Conservation (phyloP, 306 rosid genomes). For the Inga leiocalycina region DNA sequence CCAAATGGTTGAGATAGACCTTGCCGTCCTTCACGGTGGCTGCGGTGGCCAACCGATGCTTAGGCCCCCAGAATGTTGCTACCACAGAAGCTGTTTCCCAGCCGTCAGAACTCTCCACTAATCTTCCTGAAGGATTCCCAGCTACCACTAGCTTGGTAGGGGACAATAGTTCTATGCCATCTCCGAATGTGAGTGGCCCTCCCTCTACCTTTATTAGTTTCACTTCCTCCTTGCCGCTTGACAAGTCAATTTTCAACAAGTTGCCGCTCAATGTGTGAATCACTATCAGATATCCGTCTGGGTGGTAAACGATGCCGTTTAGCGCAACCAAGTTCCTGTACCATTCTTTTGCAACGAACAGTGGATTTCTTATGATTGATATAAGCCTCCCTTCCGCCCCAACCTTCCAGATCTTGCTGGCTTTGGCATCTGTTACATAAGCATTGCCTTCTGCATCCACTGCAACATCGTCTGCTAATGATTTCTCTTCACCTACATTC, state of each 20-base stretch:
- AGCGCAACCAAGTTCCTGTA: conserved; percentile 73
- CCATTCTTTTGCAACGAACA: conserved; percentile 75
- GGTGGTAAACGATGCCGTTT: conserved; percentile 90
- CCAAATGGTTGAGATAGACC: conserved; percentile 70
- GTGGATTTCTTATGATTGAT: conserved; percentile 62
- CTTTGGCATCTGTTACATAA: conserved; percentile 70
- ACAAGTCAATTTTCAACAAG: conserved; percentile 70
- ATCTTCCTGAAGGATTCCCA: conserved; percentile 73
- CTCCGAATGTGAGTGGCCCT: conserved; percentile 73
- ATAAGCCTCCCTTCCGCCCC: conserved; percentile 66
- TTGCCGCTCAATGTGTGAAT: conserved; percentile 77
- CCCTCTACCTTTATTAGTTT: conserved; percentile 50
- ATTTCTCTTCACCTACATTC: conserved; percentile 70
- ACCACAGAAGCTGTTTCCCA: conserved; percentile 79
- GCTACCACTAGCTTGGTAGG: conserved; percentile 81
- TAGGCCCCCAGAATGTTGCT: conserved; percentile 63
- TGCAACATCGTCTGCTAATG: conserved; percentile 83
- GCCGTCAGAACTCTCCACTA: conserved; percentile 86
- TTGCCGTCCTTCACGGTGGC: conserved; percentile 88
- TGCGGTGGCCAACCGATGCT: conserved; percentile 78
- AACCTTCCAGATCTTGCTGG: conserved; percentile 80
- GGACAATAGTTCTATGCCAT: conserved; percentile 77
- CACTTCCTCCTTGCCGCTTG: conserved; percentile 70
- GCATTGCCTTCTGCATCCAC: conserved; percentile 90
- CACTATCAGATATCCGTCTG: conserved; percentile 76